Evolutionary conservation across 257 asterid species (phyloP), one percentile per base, ranked within the genome.

Genomic region (Solanum etuberosum): DNA sequence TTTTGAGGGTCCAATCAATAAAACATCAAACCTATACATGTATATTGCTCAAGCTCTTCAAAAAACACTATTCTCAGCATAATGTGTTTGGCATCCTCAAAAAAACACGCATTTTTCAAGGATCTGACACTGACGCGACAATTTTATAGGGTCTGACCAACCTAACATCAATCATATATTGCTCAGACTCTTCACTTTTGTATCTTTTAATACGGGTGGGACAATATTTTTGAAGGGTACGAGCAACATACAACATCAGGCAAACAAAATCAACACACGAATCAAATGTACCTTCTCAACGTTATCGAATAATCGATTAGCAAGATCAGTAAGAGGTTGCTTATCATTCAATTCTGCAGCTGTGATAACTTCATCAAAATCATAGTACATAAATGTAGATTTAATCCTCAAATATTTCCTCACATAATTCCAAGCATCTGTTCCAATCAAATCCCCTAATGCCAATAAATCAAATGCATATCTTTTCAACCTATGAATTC

Each of bases 401-500:
- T 94, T 96, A 37, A 94, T 91, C 18, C 94, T 90, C 21, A 95
- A 89, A 76, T 93, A 95, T 88, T 91, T 92, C 88, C 92, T 87
- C 0, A 95, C 98, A 46, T 96, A 96, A 68, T 93, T 96, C 93
- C 95, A 90, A 0, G 96, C 93, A 48, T 96, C 98, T 35, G 91
- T 92, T 2, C 94, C 96, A 9, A 96, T 94, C 92, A 96, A 88
- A 74, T 96, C 99, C 63, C 90, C 99, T 91, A 95, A 65, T 14
- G 99, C 99, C 83, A 96, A 83, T 42, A 96, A 92, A 87, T 95
- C 98, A 87, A 96, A 96, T 1, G 98, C 98, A 51, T 91, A 96
- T 89, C 87, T 92, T 76, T 91, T 95, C 89, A 96, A 84, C 90
- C 98, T 93, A 43, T 85, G 92, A 92, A 91, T 91, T 83, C 98